phyloP scores from a whole-genome alignment of 2,329 filamentous ascomycete genomes.

The Trichoderma sp. region DNA sequence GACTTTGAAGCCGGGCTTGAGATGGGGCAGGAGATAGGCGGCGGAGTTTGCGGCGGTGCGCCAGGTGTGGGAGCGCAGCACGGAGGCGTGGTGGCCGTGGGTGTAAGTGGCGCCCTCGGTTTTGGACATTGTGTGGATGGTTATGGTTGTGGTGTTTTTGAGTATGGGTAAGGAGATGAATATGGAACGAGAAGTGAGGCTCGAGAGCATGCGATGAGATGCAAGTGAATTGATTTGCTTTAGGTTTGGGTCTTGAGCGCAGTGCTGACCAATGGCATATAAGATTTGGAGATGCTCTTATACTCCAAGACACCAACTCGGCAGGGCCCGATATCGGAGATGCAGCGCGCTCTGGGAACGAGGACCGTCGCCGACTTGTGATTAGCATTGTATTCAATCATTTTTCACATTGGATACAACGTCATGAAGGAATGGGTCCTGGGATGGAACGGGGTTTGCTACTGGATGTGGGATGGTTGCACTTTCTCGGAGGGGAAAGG shows the following conservation, averaged over 20 bases:
- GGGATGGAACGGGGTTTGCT: background rate
- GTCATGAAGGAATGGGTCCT: background rate
- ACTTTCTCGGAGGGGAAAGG: background rate
- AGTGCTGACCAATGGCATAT: slow-evolving; percentile 5
- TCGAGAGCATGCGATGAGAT: background rate
- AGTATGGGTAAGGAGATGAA: no score
- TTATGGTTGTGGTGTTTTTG: no score
- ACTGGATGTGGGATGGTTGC: slow-evolving; percentile 1
- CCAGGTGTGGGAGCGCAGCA: slow-evolving; percentile 41
- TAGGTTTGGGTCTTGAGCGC: background rate
- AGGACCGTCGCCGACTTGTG: background rate
- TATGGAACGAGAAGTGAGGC: background rate
- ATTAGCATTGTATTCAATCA: background rate
- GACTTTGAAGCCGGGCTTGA: slow-evolving; percentile 42
- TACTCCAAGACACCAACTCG: background rate
- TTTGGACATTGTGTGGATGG: background rate
- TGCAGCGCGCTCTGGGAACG: background rate
- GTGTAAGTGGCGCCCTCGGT: slow-evolving; percentile 36
- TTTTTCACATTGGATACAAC: background rate
- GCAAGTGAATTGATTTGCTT: no score
- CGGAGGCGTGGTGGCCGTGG: slow-evolving; percentile 44
- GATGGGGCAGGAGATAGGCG: slow-evolving; percentile 44
- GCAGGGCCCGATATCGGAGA: slow-evolving; percentile 24
- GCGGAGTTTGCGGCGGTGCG: slow-evolving; percentile 48
- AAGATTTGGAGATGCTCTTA: slow-evolving; percentile 14